These are phyloP conservation scores for Neobulgaria alba DNA, from an alignment of 2,329 filamentous ascomycete species.

Conservation along the genomic window DNA sequence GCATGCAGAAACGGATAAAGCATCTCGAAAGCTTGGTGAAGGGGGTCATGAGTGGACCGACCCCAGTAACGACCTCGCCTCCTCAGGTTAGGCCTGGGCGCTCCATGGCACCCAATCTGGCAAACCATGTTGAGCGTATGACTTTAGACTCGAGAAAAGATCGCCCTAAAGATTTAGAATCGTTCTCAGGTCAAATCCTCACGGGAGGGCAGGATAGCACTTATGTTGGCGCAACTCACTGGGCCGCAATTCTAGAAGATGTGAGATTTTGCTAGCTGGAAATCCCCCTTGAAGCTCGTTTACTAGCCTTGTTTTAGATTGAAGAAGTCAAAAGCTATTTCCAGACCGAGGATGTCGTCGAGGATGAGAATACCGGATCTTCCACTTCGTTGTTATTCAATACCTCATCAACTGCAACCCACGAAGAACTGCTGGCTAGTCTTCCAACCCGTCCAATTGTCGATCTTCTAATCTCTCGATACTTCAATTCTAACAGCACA, in stretches of 20 bases:
- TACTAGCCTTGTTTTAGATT: conserved; percentile 33
- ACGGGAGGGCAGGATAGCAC: conserved; percentile 35
- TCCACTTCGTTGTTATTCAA: conserved; percentile 32
- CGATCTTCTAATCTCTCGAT: conserved; percentile 43
- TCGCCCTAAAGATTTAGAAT: too few species aligned
- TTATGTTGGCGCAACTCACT: conserved; percentile 52
- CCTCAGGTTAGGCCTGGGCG: too few species aligned
- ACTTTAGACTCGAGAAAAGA: too few species aligned
- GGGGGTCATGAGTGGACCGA: conserved; percentile 35
- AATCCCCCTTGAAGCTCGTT: background rate
- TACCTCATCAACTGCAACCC: conserved; percentile 31
- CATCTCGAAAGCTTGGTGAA: conserved; percentile 51
- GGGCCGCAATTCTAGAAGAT: conserved; percentile 52
- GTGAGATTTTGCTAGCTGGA: conserved; percentile 32
- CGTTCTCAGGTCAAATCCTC: conserved; percentile 34
- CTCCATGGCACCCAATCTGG: too few species aligned
- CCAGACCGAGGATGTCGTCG: conserved; percentile 35
- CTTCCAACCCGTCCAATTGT: conserved; percentile 39
- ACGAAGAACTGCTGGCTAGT: conserved; percentile 38
- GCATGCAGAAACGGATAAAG: conserved; percentile 46
- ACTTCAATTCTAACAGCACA: conserved; percentile 45
- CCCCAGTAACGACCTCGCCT: background rate
- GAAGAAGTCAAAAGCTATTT: conserved; percentile 52
- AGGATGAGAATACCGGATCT: conserved; percentile 28
- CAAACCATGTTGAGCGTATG: too few species aligned